Base-by-base conservation (phyloP, 2,329 filamentous ascomycete genomes). In the Nakataea oryzae region DNA sequence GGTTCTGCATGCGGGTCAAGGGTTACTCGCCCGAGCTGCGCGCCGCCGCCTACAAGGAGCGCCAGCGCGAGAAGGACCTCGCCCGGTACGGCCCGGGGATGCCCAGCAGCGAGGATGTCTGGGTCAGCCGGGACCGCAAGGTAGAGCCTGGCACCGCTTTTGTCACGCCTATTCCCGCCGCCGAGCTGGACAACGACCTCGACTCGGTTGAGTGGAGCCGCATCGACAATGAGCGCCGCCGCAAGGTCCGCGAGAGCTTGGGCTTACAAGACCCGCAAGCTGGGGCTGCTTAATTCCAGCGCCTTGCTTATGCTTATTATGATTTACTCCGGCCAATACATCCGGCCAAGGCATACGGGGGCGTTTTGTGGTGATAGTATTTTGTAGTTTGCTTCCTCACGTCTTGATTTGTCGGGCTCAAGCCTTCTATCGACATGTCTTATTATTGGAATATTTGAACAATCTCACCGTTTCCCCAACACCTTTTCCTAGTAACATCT, bases 1-100 rank as follows among this genome's bases (percentile, higher is more conserved):
- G 93, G 90, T 93, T 97, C 77, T 99, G 95, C 80, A 97, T 97
- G 93, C 87, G 90, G 66, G 87, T 86, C 50, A 86, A 88, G 69
- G 81, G 82, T 2, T 86, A 86, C 70, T 74, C 80, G 0, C 81
- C 84, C 28, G 75, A 80, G 14, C 77, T 85, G 67, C 85, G 85
- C 69, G 85, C 83, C 64, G 81, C 79, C 61, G 79, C 81, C 68
- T 81, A 96, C 62, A 79, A 80, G 64, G 84, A 85, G 58, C 85
- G 87, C 74, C 91, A 93, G 75, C 79, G 84, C 65, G 79, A 83
- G 66, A 88, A 87, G 74, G 81, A 84, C 70, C 74, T 79, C 64
- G 83, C 82, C 54, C 88, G 86, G 72, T 88, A 91, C 73, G 84
- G 75, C 21, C 74, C 79, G 17, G 85, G 85, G 1, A 73, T 70